phyloP scores from a whole-genome alignment of 2,329 filamentous ascomycete genomes.

The Bertia moriformis region DNA sequence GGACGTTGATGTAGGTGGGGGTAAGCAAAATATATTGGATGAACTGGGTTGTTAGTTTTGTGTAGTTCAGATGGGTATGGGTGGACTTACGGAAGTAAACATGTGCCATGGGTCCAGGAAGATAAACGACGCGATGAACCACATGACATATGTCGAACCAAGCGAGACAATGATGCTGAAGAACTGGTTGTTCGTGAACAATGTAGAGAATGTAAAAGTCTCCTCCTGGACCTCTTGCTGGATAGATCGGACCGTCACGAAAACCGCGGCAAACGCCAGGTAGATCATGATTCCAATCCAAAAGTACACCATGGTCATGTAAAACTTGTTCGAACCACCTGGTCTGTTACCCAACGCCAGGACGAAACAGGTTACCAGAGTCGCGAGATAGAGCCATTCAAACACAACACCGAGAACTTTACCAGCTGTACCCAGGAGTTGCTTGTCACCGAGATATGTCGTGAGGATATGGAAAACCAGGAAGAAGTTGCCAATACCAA shows the following conservation, averaged over 20 bases:
- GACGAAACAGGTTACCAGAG: constrained; percentile 87
- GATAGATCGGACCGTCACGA: constrained; percentile 80
- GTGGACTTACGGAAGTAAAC: constrained; percentile 51
- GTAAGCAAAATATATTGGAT: constrained; percentile 88
- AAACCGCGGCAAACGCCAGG: constrained; percentile 85
- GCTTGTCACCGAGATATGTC: constrained; percentile 56
- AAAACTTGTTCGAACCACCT: constrained; percentile 82
- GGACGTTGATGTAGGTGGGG: constrained; percentile 92
- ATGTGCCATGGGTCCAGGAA: constrained; percentile 99
- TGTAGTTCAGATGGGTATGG: background rate
- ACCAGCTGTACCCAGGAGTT: constrained; percentile 63
- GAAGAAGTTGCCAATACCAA: constrained; percentile 97
- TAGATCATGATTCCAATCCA: constrained; percentile 96
- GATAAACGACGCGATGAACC: constrained; percentile 76
- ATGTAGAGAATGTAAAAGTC: constrained; percentile 52
- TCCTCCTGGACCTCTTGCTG: constrained; percentile 48
- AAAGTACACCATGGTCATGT: constrained; percentile 96
- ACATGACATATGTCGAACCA: constrained; percentile 82
- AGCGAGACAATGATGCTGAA: constrained; percentile 88
- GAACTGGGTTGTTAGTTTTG: constrained; percentile 29
- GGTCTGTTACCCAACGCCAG: constrained; percentile 87
- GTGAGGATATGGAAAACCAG: constrained; percentile 95
- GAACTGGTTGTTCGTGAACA: constrained; percentile 81
- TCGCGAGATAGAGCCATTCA: constrained; percentile 88
- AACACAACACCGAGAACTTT: constrained; percentile 77